phyloP scores from a whole-genome alignment of 78 protist genomes.

The Tieghemostelium lacteum region DNA sequence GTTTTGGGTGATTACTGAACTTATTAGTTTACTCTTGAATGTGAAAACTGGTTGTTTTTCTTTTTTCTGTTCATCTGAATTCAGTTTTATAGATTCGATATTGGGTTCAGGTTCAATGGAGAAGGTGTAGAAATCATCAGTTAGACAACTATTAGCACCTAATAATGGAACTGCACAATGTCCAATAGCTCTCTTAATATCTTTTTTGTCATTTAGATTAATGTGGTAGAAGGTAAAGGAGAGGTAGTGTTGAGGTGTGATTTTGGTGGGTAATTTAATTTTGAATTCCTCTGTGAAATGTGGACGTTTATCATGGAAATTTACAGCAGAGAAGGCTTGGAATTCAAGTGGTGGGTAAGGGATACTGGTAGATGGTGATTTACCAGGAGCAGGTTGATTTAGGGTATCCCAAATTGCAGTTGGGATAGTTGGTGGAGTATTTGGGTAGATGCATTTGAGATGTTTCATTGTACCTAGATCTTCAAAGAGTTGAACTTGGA shows the following conservation, averaged over 20 bases:
- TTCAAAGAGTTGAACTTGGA: slow-evolving; percentile 71
- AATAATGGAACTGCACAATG: slow-evolving; percentile 37
- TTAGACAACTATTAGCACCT: not conserved
- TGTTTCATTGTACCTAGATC: slow-evolving; percentile 33
- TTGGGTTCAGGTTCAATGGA: slow-evolving; percentile 23
- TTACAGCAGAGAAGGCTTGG: slow-evolving; percentile 19
- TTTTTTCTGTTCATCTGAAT: slow-evolving; percentile 29
- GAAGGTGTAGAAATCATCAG: slow-evolving; percentile 26
- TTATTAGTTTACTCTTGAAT: slow-evolving; percentile 20
- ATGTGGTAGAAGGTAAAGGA: slow-evolving; percentile 64
- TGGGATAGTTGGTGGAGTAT: slow-evolving; percentile 44
- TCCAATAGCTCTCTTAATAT: slow-evolving; percentile 64
- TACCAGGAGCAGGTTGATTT: slow-evolving; percentile 25
- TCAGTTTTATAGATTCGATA: slow-evolving; percentile 1
- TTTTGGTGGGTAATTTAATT: slow-evolving; percentile 67
- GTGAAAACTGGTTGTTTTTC: slow-evolving; percentile 50
- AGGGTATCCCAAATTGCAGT: slow-evolving; percentile 39
- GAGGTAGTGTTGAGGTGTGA: slow-evolving; percentile 58
- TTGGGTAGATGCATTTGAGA: slow-evolving; percentile 57
- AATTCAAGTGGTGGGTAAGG: slow-evolving; percentile 68
- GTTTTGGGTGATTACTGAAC: slow-evolving; percentile 43
- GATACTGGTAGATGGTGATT: slow-evolving; percentile 50
- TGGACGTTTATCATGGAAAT: slow-evolving; percentile 79
- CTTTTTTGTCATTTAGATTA: slow-evolving; percentile 46
- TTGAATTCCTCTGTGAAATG: slow-evolving; percentile 77